Conservation (phyloP, 2,329 filamentous ascomycete species). For the Colletotrichum sp. region DNA sequence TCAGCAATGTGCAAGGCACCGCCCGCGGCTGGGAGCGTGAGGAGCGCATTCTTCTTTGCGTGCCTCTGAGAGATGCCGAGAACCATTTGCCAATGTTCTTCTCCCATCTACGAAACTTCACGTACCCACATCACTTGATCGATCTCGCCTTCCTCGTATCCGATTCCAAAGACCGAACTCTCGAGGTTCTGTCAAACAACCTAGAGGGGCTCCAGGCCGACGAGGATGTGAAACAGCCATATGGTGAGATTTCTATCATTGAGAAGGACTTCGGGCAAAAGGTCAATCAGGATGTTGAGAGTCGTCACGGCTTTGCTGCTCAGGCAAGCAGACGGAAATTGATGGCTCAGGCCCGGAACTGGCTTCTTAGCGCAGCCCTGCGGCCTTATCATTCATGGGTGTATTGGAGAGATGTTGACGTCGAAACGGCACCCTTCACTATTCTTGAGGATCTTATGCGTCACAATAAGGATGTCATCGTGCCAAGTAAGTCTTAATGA, state of each 20-base stretch:
- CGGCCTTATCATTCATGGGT: constrained; percentile 98
- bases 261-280: constrained; percentile 99
- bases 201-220: constrained; percentile 82
- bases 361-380: constrained; percentile 91
- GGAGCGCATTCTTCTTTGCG: constrained; percentile 93
- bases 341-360: constrained; percentile 98
- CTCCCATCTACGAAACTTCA: constrained; percentile 94
- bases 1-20: constrained; percentile 89
- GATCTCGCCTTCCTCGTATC: constrained; percentile 97
- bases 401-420: constrained; percentile 98
- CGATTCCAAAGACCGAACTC: constrained; percentile 92
- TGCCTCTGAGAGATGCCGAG: constrained; percentile 90
- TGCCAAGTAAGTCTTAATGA: constrained; percentile 79
- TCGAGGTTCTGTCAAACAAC: constrained; percentile 75
- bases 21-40: constrained; percentile 95
- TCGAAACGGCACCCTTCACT: constrained; percentile 95
- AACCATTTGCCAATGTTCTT: constrained; percentile 98
- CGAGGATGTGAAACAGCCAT: constrained; percentile 79
- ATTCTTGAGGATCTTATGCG: constrained; percentile 98
- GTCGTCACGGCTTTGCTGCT: constrained; percentile 94
- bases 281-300: constrained; percentile 97
- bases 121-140: constrained; percentile 95
- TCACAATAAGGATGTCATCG: constrained; percentile 98
- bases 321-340: constrained; percentile 93
- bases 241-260: constrained; percentile 96